Base-by-base conservation (phyloP, 2,329 filamentous ascomycete species). In the Meredithiella fracta region DNA sequence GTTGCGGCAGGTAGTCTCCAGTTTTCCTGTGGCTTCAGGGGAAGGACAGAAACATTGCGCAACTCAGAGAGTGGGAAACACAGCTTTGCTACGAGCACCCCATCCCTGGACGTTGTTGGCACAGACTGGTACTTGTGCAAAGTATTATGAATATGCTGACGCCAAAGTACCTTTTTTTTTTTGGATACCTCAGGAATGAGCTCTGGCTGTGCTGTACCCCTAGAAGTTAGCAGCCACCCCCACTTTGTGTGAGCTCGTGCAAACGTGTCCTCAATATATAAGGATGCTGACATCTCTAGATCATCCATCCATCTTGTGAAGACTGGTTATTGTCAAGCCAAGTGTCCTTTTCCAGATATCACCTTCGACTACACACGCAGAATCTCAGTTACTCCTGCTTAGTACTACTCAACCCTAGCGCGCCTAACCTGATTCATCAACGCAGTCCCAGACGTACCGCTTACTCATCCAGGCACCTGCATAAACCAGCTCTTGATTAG, bases 231-330 rank as follows among this genome's bases (percentile, higher is more conserved):
- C 29, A 34, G 47, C 34, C 51, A 54, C 53, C 23, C 53, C 51
- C 42, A 56, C 17, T 23, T 11, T 22, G 29, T 22, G n/a, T 17
- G 31, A 9, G 25, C 25, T 52, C 50, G n/a, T 38, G 49, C 49
- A 53, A 58, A 59, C 58, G 58, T 59, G 58, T 59, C 58, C 58
- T 59, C 58, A 59, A 55, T 59, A 59, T 55, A 55, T 59, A 59
- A 59, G 55, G 47, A 57, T 55, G 58, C 20, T 38, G 38, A 54
- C 23, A 51, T 56, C 54, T 54, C 57, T 51, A 31, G 51, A n/a
- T n/a, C n/a, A 49, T 42, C 47, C 14, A 38, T 22, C 26, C 7
- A 25, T 44, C 31, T 53, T 38, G 22, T 54, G 29, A 25, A 47
- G 44, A 40, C 50, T 52, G 53, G 47, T 47, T 34, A 38, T 50